Evolutionary conservation across 352 stramenopile genomes (phyloP), one percentile per base, ranked within the genome.

Genomic region (Globisporangium yorkense): DNA sequence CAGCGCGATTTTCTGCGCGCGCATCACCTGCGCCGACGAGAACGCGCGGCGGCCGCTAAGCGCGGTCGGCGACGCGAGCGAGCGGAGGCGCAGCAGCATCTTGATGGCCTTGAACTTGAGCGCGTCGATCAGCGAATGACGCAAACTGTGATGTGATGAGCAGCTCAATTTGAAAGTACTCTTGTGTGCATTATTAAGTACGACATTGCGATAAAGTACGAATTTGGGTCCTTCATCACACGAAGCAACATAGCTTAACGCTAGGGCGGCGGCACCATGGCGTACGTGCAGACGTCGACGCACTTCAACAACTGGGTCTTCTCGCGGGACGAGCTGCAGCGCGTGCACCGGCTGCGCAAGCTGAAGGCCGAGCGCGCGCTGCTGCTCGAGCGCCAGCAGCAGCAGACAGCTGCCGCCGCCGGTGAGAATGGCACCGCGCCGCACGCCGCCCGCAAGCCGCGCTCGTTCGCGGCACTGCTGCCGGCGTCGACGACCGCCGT

Each of bases 251-350:
- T 2, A 27, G 24, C 24, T 27, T 2, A 27, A 27, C 24, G 24
- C 24, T 27, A 27, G 24, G 24, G 24, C 24, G 24, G 24, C 24
- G 15, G 20, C 33, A 58, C 44, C 33, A 94, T 94, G 85, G 75
- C 85, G 68, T 95, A 95, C 68, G 70, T 95, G 40, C 51, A 78
- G 57, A 75, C 74, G 63, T 93, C 85, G 68, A 93, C 85, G 66
- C 85, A 95, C 73, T 90, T 93, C 60, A 92, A 93, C 72, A 95
- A 93, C 68, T 95, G 85, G 85, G 65, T 95, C 64, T 91, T 95
- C 71, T 77, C 72, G 37, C 27, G 33, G 9, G 81, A 88, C 21
- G 68, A 92, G 57, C 74, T 95, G 29, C 46, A 51, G 57, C 75
- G 66, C 47, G 68, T 85, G n/a, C 68, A 77, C 7, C 63, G 74